phyloP scores from a whole-genome alignment of 2,329 filamentous ascomycete species.

The Botrytis galanthina region DNA sequence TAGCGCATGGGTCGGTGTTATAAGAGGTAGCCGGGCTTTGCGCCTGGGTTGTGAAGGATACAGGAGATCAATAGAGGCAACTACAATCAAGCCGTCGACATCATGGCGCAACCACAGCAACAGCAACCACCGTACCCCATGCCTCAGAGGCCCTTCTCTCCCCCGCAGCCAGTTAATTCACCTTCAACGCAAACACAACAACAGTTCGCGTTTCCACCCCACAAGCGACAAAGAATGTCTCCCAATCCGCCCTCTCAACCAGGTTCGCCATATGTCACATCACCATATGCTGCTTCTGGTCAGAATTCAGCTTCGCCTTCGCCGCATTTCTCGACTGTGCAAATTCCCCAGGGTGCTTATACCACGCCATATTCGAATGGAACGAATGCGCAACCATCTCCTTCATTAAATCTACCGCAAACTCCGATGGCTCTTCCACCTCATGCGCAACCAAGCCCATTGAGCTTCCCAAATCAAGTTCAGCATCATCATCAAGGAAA shows the following conservation, averaged over 20 bases:
- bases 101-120: conserved; percentile 40
- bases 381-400: conserved; percentile 27
- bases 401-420: conserved; percentile 30
- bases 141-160: conserved; percentile 58
- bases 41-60: conserved; percentile 35
- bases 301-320: conserved; percentile 31
- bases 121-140: conserved; percentile 41
- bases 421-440: conserved; percentile 36
- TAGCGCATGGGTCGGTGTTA: conserved; percentile 33
- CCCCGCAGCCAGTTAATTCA: conserved; percentile 52
- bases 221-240: conserved; percentile 70
- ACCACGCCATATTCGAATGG: conserved; percentile 40
- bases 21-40: conserved; percentile 35
- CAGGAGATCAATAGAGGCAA: conserved; percentile 26
- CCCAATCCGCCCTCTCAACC: conserved; percentile 68
- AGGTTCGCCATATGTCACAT: conserved; percentile 57
- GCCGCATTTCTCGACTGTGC: conserved; percentile 37
- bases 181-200: conserved; percentile 60
- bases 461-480: conserved; percentile 28
- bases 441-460: conserved; percentile 31
- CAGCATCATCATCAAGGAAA: conserved; percentile 23
- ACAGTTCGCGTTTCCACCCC: conserved; percentile 60
- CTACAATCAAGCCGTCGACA: conserved; percentile 21
- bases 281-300: conserved; percentile 45
- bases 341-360: conserved; percentile 36